Conservation (phyloP, 768 basidiomycete genomes). For the Trichaptum fuscoviolaceum region DNA sequence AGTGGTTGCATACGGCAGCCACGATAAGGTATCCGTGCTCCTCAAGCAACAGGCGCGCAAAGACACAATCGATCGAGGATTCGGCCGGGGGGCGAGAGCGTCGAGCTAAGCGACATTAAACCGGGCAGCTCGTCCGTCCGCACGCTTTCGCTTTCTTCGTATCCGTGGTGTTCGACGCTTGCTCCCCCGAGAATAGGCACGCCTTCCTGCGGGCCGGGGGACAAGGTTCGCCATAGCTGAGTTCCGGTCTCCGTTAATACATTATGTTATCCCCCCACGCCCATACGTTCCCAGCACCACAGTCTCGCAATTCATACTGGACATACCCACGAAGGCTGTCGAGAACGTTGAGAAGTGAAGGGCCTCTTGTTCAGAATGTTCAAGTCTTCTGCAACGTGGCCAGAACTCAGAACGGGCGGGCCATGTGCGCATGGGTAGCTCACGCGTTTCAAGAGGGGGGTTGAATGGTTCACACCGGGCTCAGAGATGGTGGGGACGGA, state of each 20-base stretch:
- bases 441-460: neutral
- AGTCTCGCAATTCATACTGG: neutral
- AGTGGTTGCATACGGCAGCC: neutral
- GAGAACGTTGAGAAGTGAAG: no score
- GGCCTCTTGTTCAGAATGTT: no score
- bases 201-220: neutral
- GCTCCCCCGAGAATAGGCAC: neutral
- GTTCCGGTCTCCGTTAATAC: neutral
- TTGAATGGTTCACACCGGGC: neutral
- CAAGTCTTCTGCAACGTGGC: neutral
- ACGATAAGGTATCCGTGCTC: neutral
- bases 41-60: no score
- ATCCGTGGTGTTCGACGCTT: no score
- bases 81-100: neutral
- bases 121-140: neutral
- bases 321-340: no score
- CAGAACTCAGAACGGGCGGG: neutral
- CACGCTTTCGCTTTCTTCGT: neutral
- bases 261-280: neutral
- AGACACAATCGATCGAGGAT: neutral
- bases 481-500: neutral
- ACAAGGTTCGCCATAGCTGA: conserved; percentile 1
- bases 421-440: neutral
- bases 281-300: neutral
- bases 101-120: neutral